Percentiles rank a stretch among this genome's conserved stretches.
Conservation (phyloP, 306 rosid species). For the Begonia loranthoides region DNA sequence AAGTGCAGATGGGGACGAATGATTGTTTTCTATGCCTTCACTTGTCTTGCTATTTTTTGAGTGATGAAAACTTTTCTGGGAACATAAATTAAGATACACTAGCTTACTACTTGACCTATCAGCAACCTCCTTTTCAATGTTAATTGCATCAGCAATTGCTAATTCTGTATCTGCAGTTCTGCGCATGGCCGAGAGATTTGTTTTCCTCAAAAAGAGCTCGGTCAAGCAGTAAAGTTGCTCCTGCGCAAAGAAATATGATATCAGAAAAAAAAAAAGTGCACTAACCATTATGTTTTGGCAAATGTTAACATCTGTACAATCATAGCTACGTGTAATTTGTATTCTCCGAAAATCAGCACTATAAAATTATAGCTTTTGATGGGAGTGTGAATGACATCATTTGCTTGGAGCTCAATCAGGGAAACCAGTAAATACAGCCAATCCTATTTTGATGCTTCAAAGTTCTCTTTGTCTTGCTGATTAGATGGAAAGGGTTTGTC, state of each 20-base stretch:
- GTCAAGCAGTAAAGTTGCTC: slow-evolving; percentile 78
- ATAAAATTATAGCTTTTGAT: no score
- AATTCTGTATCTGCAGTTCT: slow-evolving; percentile 84
- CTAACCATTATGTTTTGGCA: no score
- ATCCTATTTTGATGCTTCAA: no score
- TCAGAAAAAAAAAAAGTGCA: slow-evolving; percentile 2
- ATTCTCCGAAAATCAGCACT: no score
- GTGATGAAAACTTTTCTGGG: slow-evolving; percentile 59
- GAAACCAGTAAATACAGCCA: no score
- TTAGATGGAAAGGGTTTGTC: no score
- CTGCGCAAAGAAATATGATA: slow-evolving; percentile 21
- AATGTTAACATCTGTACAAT: no score
- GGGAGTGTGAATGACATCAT: no score
- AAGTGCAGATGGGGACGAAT: slow-evolving; percentile 19
- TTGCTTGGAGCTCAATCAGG: no score
- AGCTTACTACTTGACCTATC: slow-evolving; percentile 79
- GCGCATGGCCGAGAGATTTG: slow-evolving; percentile 45
- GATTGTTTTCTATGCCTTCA: slow-evolving; percentile 23
- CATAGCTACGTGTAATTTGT: no score
- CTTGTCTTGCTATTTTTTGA: slow-evolving; percentile 31
- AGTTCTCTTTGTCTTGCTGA: no score
- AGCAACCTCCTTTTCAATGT: slow-evolving; percentile 80
- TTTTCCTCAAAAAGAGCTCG: slow-evolving; percentile 68
- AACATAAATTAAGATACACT: slow-evolving; percentile 77
- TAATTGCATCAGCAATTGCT: slow-evolving; percentile 90